Evolutionary conservation across 2,329 filamentous ascomycete species (phyloP), one percentile per base, ranked within the genome.

Genomic region (Periconia sp.): DNA sequence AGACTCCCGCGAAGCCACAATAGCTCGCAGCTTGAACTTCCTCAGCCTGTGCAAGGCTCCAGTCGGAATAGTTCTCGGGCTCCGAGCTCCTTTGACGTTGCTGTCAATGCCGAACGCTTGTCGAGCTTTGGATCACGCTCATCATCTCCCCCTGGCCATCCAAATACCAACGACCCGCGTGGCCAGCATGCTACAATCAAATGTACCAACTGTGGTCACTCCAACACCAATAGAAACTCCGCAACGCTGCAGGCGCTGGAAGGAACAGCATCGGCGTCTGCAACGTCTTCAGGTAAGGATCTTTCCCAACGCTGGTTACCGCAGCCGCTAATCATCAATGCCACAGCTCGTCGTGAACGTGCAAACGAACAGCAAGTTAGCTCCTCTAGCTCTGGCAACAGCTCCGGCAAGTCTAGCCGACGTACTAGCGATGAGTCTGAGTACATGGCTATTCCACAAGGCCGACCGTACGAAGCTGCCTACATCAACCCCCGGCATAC

Each of bases 61-160:
- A 71, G 68, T 42, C 65, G 61, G 28, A 52, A 58, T 31, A 69
- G 65, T 36, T 68, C 66, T 13, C 56, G 56, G 23, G 60, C 61
- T 10, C 60, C 63, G 9, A 71, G 63, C 46, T 68, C 65, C 13
- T 71, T 69, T 36, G 69, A 73, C 52, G 61, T 64, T 30, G 65
- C 68, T 12, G 64, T 68, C 18, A 66, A 65, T 24, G 67, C 67
- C n/a, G 70, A 72, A 50, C 61, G 57, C 13, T 30, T 68, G 18
- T 48, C 58, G 4, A 59, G 45, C 32, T 57, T 60, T 37, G 57
- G 61, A 24, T 69, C 65, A 4, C 61, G 64, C 15, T 57, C 55
- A 19, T 63, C 65, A 9, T 68, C 66, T 2, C 61, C 63, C 11
- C n/a, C n/a, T n/a, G 57, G 48, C 30, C 61, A 18, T 37, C n/a